A percentile compares a stretch with the other conserved stretches of the same genome.
These are phyloP conservation scores for Tuber borchii DNA, from an alignment of 495 filamentous ascomycete species.

Conservation along the genomic window DNA sequence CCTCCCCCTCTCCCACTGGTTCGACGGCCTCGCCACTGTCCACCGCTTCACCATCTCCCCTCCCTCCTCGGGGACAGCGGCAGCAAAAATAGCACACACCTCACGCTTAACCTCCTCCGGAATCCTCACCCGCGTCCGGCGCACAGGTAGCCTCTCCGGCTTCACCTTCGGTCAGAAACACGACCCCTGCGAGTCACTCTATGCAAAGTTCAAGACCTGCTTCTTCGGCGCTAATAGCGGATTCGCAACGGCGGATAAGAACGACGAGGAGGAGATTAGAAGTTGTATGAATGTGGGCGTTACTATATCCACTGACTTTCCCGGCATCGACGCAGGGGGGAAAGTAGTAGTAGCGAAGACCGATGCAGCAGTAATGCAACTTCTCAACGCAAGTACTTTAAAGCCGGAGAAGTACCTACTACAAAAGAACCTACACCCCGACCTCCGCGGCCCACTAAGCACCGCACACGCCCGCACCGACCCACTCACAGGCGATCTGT, in stretches of 20 bases:
- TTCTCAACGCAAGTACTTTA: constrained; percentile 58
- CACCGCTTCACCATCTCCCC: constrained; percentile 3
- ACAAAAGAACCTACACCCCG: constrained; percentile 56
- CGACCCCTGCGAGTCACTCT: constrained; percentile 61
- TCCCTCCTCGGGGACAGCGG: neutral
- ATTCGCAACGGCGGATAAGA: constrained; percentile 15
- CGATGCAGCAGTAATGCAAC: constrained; percentile 52
- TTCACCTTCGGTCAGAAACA: constrained; percentile 56
- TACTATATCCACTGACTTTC: constrained; percentile 53
- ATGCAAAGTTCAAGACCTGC: constrained; percentile 56
- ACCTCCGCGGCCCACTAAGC: constrained; percentile 55
- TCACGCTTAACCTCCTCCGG: constrained; percentile 56
- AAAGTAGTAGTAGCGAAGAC: constrained; percentile 55
- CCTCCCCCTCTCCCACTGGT: constrained; percentile 8
- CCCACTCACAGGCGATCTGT: constrained; percentile 61
- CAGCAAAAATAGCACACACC: constrained; percentile 54
- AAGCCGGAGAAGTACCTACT: constrained; percentile 56
- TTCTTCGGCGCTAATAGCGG: constrained; percentile 39
- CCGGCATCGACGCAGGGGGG: constrained; percentile 43
- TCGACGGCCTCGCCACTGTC: constrained; percentile 2
- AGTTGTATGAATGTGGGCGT: constrained; percentile 52
- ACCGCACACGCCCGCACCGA: constrained; percentile 63
- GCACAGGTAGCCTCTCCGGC: constrained; percentile 45
- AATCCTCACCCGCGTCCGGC: constrained; percentile 50
- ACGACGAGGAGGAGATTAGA: constrained; percentile 30